These are phyloP conservation scores for Pogostemon cablin DNA, from an alignment of 257 asterid species.

Conservation along the genomic window DNA sequence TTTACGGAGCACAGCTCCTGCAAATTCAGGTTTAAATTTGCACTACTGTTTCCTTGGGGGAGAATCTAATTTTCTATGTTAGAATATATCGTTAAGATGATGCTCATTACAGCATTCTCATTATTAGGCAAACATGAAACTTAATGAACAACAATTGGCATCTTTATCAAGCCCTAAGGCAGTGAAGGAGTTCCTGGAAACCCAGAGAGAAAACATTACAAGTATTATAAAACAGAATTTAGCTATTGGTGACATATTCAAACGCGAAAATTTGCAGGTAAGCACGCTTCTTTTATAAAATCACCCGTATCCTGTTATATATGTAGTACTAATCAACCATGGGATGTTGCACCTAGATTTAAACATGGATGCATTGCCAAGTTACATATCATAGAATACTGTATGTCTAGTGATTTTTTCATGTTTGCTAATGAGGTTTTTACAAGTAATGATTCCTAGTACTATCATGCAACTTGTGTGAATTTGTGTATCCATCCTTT, in stretches of 20 bases:
- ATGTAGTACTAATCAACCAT: background rate
- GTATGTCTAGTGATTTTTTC: no score
- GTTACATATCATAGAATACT: no score
- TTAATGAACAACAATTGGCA: constrained; percentile 78
- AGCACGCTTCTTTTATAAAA: constrained; percentile 5
- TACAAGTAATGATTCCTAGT: background rate
- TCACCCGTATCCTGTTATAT: background rate
- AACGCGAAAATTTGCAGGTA: constrained; percentile 92
- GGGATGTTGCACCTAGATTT: background rate
- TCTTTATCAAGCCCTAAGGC: constrained; percentile 88
- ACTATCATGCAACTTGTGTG: background rate
- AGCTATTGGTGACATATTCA: constrained; percentile 94
- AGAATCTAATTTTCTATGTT: constrained; percentile 20
- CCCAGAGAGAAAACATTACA: constrained; percentile 71
- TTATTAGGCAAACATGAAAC: constrained; percentile 76
- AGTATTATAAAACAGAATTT: constrained; percentile 82
- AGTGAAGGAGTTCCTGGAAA: constrained; percentile 72
- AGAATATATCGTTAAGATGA: background rate
- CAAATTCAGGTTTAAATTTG: constrained; percentile 73
- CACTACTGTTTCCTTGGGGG: background rate
- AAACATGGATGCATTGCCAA: background rate
- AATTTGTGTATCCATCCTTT: background rate
- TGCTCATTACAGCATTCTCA: constrained; percentile 27
- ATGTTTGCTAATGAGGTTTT: background rate
- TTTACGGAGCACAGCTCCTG: constrained; percentile 90